Evolutionary conservation across 139 green algal genomes (phyloP).

Genomic region (Mychonastes homosphaera): DNA sequence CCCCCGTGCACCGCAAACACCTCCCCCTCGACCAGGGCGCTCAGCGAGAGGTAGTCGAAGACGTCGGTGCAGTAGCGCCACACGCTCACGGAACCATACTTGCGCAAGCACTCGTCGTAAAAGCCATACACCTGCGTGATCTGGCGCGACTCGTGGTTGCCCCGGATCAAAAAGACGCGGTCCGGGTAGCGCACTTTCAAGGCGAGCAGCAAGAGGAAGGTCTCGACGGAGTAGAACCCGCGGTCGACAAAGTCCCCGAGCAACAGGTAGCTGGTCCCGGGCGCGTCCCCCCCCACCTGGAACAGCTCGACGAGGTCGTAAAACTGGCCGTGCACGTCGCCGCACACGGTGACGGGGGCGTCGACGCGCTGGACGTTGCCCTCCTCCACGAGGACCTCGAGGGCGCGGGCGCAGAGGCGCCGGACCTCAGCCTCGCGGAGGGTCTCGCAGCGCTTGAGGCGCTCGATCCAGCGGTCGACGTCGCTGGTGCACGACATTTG

Average conservation of each 20-base stretch:
- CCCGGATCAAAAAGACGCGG: slow-evolving; percentile 90
- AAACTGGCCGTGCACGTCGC: slow-evolving; percentile 96
- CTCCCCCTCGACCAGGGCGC: slow-evolving; percentile 80
- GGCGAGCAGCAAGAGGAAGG: slow-evolving; percentile 93
- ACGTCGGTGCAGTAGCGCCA: slow-evolving; percentile 99
- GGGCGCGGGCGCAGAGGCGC: slow-evolving; percentile 79
- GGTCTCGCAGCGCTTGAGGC: slow-evolving; percentile 83
- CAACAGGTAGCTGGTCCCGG: slow-evolving; percentile 97
- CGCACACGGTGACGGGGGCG: slow-evolving; percentile 90
- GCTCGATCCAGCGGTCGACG: slow-evolving; percentile 88
- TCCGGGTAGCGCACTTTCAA: slow-evolving; percentile 94
- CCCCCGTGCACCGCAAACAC: slow-evolving; percentile 97
- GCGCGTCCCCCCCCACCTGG: slow-evolving; percentile 86
- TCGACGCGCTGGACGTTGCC: slow-evolving; percentile 96
- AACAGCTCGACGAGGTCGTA: slow-evolving; percentile 98
- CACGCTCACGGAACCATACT: slow-evolving; percentile 98
- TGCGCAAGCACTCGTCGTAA: slow-evolving; percentile 97
- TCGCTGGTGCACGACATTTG: slow-evolving; percentile 22
- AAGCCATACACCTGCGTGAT: slow-evolving; percentile 99
- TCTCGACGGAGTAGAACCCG: slow-evolving; percentile 97
- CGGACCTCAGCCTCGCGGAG: slow-evolving; percentile 93
- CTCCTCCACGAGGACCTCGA: slow-evolving; percentile 95
- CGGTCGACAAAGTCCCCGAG: slow-evolving; percentile 99
- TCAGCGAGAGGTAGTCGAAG: slow-evolving; percentile 96
- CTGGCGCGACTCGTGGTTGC: slow-evolving; percentile 96